These are phyloP conservation scores for Spergularia bocconei DNA, from an alignment of 148 eudicot genomes.

Conservation along the genomic window DNA sequence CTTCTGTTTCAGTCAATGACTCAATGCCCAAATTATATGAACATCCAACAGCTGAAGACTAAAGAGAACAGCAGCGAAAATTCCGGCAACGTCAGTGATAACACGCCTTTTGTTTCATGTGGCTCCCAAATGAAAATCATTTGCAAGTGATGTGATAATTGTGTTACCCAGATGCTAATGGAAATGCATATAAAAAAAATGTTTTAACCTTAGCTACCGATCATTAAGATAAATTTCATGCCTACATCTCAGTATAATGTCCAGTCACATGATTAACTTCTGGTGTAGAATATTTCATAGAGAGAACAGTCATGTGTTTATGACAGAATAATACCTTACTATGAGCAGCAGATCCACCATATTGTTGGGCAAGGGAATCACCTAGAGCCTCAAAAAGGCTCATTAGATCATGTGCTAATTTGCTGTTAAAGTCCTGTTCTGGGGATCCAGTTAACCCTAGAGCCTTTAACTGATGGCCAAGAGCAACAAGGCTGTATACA, in stretches of 20 bases:
- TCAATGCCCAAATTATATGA: background rate
- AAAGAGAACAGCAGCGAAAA: background rate
- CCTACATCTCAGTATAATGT: background rate
- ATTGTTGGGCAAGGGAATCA: slow-evolving; percentile 76
- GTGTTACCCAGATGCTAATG: background rate
- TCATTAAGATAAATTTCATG: background rate
- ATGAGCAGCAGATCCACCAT: slow-evolving; percentile 97
- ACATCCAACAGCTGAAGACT: background rate
- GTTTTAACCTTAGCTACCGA: background rate
- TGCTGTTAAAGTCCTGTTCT: slow-evolving; percentile 40
- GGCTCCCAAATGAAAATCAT: too few relatives aligned
- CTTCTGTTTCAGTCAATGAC: background rate
- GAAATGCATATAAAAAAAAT: background rate
- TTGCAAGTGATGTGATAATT: background rate
- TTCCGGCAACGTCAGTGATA: background rate
- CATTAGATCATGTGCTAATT: slow-evolving; percentile 69
- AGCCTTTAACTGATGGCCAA: slow-evolving; percentile 71
- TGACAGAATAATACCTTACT: slow-evolving; percentile 61
- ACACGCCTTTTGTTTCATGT: too few relatives aligned
- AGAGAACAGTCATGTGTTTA: background rate
- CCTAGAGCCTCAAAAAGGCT: slow-evolving; percentile 74
- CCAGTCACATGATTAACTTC: background rate
- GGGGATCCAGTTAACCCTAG: slow-evolving; percentile 48
- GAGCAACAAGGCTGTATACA: slow-evolving; percentile 81
- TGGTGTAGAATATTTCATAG: slow-evolving; percentile 3